Base-by-base conservation (phyloP, 1,139 yeast genomes). In the Yueomyces sp. region DNA sequence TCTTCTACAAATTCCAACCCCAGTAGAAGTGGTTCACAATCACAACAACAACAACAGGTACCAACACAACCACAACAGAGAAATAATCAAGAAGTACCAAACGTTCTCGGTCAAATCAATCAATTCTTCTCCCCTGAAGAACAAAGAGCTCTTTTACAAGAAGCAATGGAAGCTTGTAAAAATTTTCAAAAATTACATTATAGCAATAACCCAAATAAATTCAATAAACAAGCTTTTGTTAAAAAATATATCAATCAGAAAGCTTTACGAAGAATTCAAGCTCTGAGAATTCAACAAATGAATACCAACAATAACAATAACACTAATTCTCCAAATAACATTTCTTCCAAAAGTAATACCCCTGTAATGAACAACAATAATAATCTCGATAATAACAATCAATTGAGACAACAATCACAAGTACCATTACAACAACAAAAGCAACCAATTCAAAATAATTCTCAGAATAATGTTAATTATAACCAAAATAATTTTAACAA, bases 221-320 rank as follows among this genome's bases (percentile, higher is more conserved):
- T 55, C 4, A 53, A 51, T 38, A 51, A 52, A 41, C 60, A 56
- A 38, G 53, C 47, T 41, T 56, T 59, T 39, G 59, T 61, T 31
- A 57, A 59, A 45, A 60, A 59, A 39, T 61, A 58, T 46, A 59
- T 61, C 39, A 69, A 68, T 44, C 68, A 63, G 44, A 63, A 62
- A 43, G 70, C 68, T 37, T 59, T 68, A 40, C 66, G 64, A 44
- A 67, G 66, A 47, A 50, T 59, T 36, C 64, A 60, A 41, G 50
- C 53, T 29, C 50, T 57, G 36, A 47, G 60, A 44, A 46, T 52
- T 47, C 48, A 55, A n/a, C 60, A 56, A 42, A 46, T 43, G 43
- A 48, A 45, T n/a, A 47, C 45, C 12, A 48, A 43, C 36, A 46
- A 41, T 26, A 36, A 39, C 26, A 41, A 44, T 32, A 40, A 36